Evolutionary conservation across 306 rosid genomes (phyloP).

Genomic region (Cicer judaicum): DNA sequence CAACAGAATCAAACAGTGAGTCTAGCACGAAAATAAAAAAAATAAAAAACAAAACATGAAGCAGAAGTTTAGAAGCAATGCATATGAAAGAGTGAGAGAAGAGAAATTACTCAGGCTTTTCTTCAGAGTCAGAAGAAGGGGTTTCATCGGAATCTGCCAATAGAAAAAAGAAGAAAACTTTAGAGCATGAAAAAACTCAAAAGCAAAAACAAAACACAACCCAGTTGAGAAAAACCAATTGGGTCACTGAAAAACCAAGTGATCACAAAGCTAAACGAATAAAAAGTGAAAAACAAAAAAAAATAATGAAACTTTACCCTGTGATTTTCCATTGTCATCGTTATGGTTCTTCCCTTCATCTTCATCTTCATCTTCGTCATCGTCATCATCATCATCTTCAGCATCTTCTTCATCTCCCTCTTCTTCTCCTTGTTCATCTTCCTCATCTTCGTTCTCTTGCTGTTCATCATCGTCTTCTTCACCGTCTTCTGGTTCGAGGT

Average conservation of each 20-base stretch:
- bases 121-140: conserved; percentile 69
- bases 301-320: conserved; percentile 60
- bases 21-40: conserved; percentile 16
- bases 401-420: conserved; percentile 29
- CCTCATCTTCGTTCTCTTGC: conserved; percentile 18
- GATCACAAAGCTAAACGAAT: conserved; percentile 3
- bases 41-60: not conserved
- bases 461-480: conserved; percentile 21
- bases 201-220: conserved; percentile 42
- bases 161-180: conserved; percentile 44
- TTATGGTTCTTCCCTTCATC: conserved; percentile 43
- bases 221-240: conserved; percentile 51
- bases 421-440: not conserved
- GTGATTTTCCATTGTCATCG: conserved; percentile 47
- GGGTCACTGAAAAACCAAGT: conserved; percentile 31
- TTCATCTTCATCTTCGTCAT: conserved; percentile 33
- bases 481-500: conserved; percentile 4
- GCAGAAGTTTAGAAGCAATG: conserved; percentile 40
- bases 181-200: conserved; percentile 44
- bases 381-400: conserved; percentile 41
- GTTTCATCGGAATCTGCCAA: conserved; percentile 78
- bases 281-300: not conserved
- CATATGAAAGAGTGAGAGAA: conserved; percentile 29
- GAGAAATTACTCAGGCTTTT: conserved; percentile 67
- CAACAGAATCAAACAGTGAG: conserved; percentile 42